Conservation (phyloP, 805 yeast species). For the Lipomyces mesembrius region DNA sequence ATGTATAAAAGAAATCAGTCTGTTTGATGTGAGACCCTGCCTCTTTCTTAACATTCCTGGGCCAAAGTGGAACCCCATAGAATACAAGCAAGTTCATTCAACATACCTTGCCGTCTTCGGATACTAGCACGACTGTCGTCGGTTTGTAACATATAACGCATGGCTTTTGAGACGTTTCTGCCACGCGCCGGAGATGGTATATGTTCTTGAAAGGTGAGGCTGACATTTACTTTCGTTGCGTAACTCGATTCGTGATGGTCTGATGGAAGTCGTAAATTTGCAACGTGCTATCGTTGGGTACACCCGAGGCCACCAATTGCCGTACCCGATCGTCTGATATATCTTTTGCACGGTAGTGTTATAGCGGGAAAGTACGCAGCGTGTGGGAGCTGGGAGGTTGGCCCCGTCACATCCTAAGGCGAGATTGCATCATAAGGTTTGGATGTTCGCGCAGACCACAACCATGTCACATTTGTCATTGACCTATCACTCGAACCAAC, state of each 20-base stretch:
- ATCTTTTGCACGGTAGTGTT: not conserved
- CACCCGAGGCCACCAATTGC: not conserved
- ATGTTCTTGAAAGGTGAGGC: slow-evolving; percentile 48
- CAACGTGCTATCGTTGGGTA: not conserved
- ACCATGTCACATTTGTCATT: not conserved
- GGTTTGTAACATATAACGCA: slow-evolving; percentile 62
- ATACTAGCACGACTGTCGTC: slow-evolving; percentile 54
- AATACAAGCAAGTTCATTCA: not conserved
- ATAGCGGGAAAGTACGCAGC: not conserved
- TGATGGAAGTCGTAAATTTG: not conserved
- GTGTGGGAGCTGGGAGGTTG: not conserved
- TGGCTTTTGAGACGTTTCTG: slow-evolving; percentile 52
- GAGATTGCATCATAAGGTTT: not conserved
- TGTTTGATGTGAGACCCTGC: slow-evolving; percentile 8
- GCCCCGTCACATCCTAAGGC: not conserved
- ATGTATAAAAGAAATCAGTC: slow-evolving; percentile 59
- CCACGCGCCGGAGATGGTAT: slow-evolving; percentile 55
- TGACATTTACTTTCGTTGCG: not conserved
- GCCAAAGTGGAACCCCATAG: not conserved
- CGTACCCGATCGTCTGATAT: not conserved
- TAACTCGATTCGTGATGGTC: not conserved
- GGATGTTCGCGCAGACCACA: not conserved
- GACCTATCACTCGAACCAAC: not conserved
- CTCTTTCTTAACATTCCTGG: not conserved
- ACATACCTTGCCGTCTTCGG: slow-evolving; percentile 48